Evolutionary conservation across 2,329 filamentous ascomycete species (phyloP).

Genomic region (Zelopaecilomyces penicillatus): DNA sequence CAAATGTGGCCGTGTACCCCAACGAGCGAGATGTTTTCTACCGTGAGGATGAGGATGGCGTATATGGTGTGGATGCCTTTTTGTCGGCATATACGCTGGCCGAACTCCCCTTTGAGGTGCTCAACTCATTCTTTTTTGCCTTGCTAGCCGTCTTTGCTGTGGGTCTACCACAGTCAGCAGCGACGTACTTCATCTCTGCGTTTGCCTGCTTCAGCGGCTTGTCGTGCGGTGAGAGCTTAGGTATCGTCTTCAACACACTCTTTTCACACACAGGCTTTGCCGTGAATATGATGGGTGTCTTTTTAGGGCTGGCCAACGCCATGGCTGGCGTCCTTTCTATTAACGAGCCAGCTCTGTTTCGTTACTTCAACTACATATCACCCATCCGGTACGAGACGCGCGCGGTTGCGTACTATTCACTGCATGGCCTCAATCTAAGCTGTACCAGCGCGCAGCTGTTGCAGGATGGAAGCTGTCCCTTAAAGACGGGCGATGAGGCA

Average conservation of each 20-base stretch:
- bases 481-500: too few relatives aligned
- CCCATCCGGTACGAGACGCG: too few relatives aligned
- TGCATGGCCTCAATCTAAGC: too few relatives aligned
- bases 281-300: conserved; percentile 59
- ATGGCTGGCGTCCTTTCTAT: conserved; percentile 55
- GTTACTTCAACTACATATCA: too few relatives aligned
- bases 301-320: conserved; percentile 60
- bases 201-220: conserved; percentile 67
- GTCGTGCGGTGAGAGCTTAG: conserved; percentile 66
- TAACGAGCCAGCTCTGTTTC: too few relatives aligned
- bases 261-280: conserved; percentile 68
- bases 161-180: conserved; percentile 52
- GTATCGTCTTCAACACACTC: conserved; percentile 72
- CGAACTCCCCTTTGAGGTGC: conserved; percentile 63
- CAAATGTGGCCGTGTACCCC: conserved; percentile 69
- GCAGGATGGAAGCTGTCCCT: too few relatives aligned
- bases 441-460: too few relatives aligned
- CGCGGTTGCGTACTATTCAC: too few relatives aligned
- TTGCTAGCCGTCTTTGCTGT: conserved; percentile 55
- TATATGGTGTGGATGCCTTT: conserved; percentile 64
- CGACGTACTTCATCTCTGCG: conserved; percentile 58
- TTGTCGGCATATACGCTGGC: conserved; percentile 60
- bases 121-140: conserved; percentile 57
- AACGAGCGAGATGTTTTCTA: conserved; percentile 68
- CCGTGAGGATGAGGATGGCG: conserved; percentile 63